phyloP scores from a whole-genome alignment of 163 green algal genomes.

The Chlorella variabilis region DNA sequence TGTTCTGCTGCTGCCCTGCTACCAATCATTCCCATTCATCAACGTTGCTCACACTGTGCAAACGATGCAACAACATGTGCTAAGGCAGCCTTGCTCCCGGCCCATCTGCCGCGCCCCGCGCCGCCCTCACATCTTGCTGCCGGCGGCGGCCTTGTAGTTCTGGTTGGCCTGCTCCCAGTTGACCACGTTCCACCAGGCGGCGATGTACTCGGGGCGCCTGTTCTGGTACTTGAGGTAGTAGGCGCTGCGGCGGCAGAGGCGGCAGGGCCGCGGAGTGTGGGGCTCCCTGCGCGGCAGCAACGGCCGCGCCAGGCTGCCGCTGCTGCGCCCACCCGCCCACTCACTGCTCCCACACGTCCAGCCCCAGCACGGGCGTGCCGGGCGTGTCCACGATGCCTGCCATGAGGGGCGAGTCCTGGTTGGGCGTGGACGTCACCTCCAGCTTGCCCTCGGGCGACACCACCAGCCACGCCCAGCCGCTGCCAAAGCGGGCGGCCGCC shows the following conservation, averaged over 20 bases:
- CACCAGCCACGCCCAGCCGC: slow-evolving; percentile 64
- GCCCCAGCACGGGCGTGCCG: slow-evolving; percentile 78
- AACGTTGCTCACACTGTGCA: too few relatives aligned
- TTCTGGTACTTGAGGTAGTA: slow-evolving; percentile 50
- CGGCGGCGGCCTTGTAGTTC: background rate
- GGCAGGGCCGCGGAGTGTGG: too few relatives aligned
- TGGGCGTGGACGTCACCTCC: slow-evolving; percentile 59
- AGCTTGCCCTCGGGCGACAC: slow-evolving; percentile 59
- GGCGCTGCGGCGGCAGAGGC: background rate
- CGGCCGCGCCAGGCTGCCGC: too few relatives aligned
- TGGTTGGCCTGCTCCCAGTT: slow-evolving; percentile 50
- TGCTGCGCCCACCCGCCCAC: too few relatives aligned
- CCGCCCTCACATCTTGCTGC: background rate
- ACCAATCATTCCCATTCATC: too few relatives aligned
- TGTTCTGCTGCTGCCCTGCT: too few relatives aligned
- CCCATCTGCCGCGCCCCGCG: too few relatives aligned
- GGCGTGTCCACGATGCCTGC: slow-evolving; percentile 25
- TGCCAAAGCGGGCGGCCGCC: slow-evolving; percentile 59
- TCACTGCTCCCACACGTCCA: slow-evolving; percentile 74
- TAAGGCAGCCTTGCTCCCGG: too few relatives aligned
- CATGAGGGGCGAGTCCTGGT: slow-evolving; percentile 65
- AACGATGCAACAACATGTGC: too few relatives aligned
- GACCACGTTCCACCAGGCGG: slow-evolving; percentile 81
- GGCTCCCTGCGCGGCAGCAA: too few relatives aligned
- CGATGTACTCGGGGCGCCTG: slow-evolving; percentile 85